phyloP scores from a whole-genome alignment of 2,329 filamentous ascomycete genomes.

The Epichloe sylvatica region DNA sequence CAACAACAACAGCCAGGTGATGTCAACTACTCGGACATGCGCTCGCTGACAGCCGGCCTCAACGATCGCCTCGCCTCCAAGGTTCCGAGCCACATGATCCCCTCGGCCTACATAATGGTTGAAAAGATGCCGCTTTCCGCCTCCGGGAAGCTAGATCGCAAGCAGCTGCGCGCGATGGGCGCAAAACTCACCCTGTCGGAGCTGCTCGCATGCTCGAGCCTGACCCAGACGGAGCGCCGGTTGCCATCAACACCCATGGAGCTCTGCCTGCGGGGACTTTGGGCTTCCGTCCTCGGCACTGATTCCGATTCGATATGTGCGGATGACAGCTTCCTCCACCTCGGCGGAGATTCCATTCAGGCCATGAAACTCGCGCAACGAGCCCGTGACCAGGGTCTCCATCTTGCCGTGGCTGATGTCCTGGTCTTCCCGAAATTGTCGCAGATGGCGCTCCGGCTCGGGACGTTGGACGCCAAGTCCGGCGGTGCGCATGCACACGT shows the following conservation, averaged over 20 bases:
- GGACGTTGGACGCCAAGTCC: background rate
- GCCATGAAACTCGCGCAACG: constrained; percentile 4
- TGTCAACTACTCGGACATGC: no score
- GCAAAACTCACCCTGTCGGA: background rate
- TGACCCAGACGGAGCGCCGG: background rate
- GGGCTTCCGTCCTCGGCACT: constrained; percentile 1
- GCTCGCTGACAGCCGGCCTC: background rate
- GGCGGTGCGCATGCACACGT: background rate
- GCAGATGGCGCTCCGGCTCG: background rate
- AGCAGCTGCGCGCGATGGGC: background rate
- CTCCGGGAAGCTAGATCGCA: constrained; percentile 2
- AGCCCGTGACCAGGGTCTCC: background rate
- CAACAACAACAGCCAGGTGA: background rate
- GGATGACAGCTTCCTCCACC: constrained; percentile 6
- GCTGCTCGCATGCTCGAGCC: background rate
- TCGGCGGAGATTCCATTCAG: constrained; percentile 8
- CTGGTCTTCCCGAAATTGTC: background rate
- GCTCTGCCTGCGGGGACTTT: constrained; percentile 7
- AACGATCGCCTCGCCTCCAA: background rate
- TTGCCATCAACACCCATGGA: constrained; percentile 7
- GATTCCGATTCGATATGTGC: background rate
- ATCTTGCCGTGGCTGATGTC: constrained; percentile 1
- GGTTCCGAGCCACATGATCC: constrained; percentile 2
- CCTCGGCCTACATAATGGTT: constrained; percentile 1
- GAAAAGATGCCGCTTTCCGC: constrained; percentile 1